A percentile compares a stretch with the other conserved stretches of the same genome.
Evolutionary conservation across 768 basidiomycete species (phyloP).

Genomic region (Naganishia onofrii): DNA sequence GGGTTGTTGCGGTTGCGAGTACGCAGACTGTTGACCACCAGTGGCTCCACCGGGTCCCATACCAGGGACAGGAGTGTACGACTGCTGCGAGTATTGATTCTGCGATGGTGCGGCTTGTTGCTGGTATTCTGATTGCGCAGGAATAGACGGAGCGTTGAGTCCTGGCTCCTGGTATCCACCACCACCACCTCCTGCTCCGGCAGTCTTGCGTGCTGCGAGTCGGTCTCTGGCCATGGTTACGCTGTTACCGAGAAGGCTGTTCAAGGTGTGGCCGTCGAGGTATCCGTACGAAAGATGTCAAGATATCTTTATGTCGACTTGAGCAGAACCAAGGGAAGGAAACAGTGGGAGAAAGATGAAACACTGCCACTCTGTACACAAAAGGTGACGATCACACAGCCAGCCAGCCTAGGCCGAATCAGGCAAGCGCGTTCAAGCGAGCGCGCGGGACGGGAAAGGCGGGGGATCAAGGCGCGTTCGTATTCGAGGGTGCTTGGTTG

Average conservation of each 20-base stretch:
- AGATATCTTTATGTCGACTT: not conserved
- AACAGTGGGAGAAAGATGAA: not conserved
- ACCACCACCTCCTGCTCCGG: not conserved
- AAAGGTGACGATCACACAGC: no score
- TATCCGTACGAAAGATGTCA: not conserved
- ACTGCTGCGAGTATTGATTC: slow-evolving; percentile 32
- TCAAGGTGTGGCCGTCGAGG: not conserved
- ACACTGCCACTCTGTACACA: no score
- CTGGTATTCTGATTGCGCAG: slow-evolving; percentile 34
- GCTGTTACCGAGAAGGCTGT: not conserved
- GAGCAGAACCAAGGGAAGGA: no score
- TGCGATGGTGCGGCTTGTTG: slow-evolving; percentile 23
- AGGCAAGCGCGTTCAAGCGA: no score
- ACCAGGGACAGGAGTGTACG: slow-evolving; percentile 33
- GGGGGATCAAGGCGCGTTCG: no score
- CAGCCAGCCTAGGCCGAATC: no score
- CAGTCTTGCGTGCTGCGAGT: slow-evolving; percentile 57
- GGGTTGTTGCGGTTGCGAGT: slow-evolving; percentile 5
- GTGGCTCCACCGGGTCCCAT: slow-evolving; percentile 24
- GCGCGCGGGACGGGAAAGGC: no score
- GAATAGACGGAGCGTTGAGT: slow-evolving; percentile 9
- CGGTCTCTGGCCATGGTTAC: slow-evolving; percentile 81
- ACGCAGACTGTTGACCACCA: slow-evolving; percentile 6
- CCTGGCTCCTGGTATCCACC: slow-evolving; percentile 22
- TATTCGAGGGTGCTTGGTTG: no score